Base-by-base conservation (phyloP, 768 basidiomycete species). In the Calocybe gangraenosa region DNA sequence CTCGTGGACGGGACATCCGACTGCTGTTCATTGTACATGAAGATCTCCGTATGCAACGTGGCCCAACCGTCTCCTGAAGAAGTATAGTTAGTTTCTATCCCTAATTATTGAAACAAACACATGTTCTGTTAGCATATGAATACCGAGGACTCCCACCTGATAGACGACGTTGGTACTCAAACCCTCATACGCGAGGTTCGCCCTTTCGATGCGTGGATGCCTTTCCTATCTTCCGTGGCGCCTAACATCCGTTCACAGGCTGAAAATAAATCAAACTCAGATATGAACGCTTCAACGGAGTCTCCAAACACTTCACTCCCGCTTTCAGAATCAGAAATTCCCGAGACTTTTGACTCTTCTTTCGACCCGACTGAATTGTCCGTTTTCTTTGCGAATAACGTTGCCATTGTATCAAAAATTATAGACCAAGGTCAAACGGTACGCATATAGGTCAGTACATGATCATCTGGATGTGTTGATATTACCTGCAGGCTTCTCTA, bases 301-400 rank as follows among this genome's bases (percentile, higher is more conserved):
- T 52, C 52, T 19, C 48, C 47, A 40, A 55, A 63, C 34, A 51
- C 30, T 30, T 62, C 59, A 7, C 57, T 63, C 28, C 59, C 54
- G 17, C 49, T 63, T 33, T 58, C 59, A 22, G 57, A 61, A 31
- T 58, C 57, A 14, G 52, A 50, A 25, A 35, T 63, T 30, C 61
- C 62, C 7, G 42, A 43, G 15, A 60, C 48, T 21, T 63, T 65
- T 48, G 62, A 67, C 21, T 22, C 52, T 14, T 50, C 56, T 35
- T 28, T 37, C 14, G 53, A 47, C 37, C 30, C n/a, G 10, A 30
- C 7, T 30, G 46, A 47, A 15, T n/a, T 46, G 10, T 47, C 50
- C 6, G 33, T 22, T 35, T 48, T 23, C 18, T 32, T 48, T 37
- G 37, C 32, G 13, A 40, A 43, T 20, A 25, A 19, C 11, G 22